Percentiles rank a stretch among this genome's conserved stretches.
phyloP scores from a whole-genome alignment of 371 early-diverging fungal species.

The Rhizomucor pusillus region DNA sequence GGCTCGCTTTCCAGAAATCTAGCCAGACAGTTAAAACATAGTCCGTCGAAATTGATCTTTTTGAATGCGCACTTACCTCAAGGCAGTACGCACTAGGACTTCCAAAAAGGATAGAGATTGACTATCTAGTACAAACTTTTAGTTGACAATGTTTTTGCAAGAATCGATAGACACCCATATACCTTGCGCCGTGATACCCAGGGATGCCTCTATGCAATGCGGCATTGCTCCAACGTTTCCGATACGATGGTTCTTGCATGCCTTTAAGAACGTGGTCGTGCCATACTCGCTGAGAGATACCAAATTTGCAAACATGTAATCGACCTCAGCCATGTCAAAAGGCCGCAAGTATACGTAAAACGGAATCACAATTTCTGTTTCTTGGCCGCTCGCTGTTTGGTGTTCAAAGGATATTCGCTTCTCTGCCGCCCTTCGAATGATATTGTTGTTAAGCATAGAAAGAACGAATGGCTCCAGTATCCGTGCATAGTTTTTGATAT shows the following conservation, averaged over 20 bases:
- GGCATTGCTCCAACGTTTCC: conserved; percentile 21
- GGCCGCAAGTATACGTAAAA: conserved; percentile 54
- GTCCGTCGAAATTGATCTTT: background rate
- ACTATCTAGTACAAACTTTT: conserved; percentile 1
- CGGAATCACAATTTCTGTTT: conserved; percentile 19
- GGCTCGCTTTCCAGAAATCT: conserved; percentile 46
- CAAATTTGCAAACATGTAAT: conserved; percentile 64
- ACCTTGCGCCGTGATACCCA: conserved; percentile 19
- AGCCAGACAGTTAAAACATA: conserved; percentile 6
- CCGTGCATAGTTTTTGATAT: conserved; percentile 59
- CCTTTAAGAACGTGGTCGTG: conserved; percentile 54
- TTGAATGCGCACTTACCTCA: conserved; percentile 5
- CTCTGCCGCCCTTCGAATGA: conserved; percentile 35
- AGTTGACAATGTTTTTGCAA: background rate
- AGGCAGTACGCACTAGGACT: conserved; percentile 28
- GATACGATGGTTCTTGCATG: conserved; percentile 34
- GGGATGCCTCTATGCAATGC: conserved; percentile 13
- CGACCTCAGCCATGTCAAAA: conserved; percentile 66
- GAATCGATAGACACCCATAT: background rate
- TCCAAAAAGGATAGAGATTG: conserved; percentile 33
- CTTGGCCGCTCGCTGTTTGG: conserved; percentile 17
- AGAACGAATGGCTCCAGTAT: conserved; percentile 64
- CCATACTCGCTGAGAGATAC: conserved; percentile 55
- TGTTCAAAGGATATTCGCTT: conserved; percentile 46
- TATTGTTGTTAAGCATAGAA: conserved; percentile 53